Evolutionary conservation across 352 stramenopile genomes (phyloP).

Genomic region (Globisporangium irregulare): DNA sequence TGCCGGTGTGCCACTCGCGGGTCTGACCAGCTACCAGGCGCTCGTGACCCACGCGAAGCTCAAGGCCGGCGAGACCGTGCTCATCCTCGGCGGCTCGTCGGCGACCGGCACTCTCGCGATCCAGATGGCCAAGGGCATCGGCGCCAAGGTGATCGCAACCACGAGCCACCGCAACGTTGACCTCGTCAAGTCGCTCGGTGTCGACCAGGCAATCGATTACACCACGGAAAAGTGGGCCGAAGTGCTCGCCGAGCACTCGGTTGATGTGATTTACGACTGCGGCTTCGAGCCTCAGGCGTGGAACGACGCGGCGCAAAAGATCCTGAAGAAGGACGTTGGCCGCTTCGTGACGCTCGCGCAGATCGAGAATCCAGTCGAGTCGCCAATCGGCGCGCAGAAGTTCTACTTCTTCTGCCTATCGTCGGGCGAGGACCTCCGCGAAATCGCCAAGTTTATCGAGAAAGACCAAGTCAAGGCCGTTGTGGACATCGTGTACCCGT

Average conservation of each 20-base stretch:
- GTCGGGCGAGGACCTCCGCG: neutral
- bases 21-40: slow-evolving; percentile 26
- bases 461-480: neutral
- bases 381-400: slow-evolving; percentile 37
- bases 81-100: slow-evolving; percentile 27
- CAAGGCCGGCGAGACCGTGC: slow-evolving; percentile 22
- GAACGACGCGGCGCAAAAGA: slow-evolving; percentile 28
- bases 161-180: slow-evolving; percentile 23
- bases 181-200: slow-evolving; percentile 44
- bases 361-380: slow-evolving; percentile 31
- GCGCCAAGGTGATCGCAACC: slow-evolving; percentile 16
- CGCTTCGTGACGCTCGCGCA: slow-evolving; percentile 28
- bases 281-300: slow-evolving; percentile 27
- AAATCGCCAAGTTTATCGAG: slow-evolving; percentile 4
- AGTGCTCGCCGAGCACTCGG: slow-evolving; percentile 23
- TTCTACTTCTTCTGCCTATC: slow-evolving; percentile 1
- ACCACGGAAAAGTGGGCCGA: slow-evolving; percentile 32
- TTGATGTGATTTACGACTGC: slow-evolving; percentile 36
- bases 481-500: slow-evolving; percentile 2
- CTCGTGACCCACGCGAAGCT: slow-evolving; percentile 19
- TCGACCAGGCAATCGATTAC: slow-evolving; percentile 63
- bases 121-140: slow-evolving; percentile 24
- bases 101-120: slow-evolving; percentile 24
- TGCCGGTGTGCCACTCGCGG: slow-evolving; percentile 18
- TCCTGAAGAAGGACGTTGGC: slow-evolving; percentile 25